Conservation (phyloP, 768 basidiomycete genomes). For the Amanita phalloides region DNA sequence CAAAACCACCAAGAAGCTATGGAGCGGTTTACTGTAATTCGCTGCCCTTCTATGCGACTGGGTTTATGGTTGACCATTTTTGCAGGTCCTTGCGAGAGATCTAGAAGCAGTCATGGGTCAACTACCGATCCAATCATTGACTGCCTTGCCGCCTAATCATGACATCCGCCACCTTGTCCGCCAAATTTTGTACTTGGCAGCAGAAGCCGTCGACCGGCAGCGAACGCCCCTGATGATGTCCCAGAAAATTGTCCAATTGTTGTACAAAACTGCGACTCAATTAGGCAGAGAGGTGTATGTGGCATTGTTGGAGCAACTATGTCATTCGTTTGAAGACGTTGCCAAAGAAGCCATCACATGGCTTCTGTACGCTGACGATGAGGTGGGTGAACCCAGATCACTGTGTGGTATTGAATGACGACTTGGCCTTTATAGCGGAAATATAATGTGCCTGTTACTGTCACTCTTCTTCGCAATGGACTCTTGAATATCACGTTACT, state of each 20-base stretch:
- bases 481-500: slow-evolving; percentile 69
- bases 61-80: slow-evolving; percentile 4
- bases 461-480: slow-evolving; percentile 76
- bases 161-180: slow-evolving; percentile 80
- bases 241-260: slow-evolving; percentile 90
- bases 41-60: not conserved
- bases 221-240: slow-evolving; percentile 88
- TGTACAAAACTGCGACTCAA: slow-evolving; percentile 82
- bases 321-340: slow-evolving; percentile 83
- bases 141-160: slow-evolving; percentile 68
- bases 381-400: slow-evolving; percentile 38
- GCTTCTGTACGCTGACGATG: slow-evolving; percentile 94
- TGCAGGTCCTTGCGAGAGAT: slow-evolving; percentile 39
- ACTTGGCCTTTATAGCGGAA: slow-evolving; percentile 55
- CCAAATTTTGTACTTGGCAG: slow-evolving; percentile 75
- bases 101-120: slow-evolving; percentile 74
- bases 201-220: slow-evolving; percentile 66
- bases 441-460: slow-evolving; percentile 89
- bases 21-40: slow-evolving; percentile 64
- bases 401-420: slow-evolving; percentile 5
- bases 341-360: slow-evolving; percentile 95
- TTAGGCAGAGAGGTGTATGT: slow-evolving; percentile 93
- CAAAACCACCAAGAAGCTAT: slow-evolving; percentile 73
- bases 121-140: slow-evolving; percentile 59
- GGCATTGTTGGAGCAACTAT: slow-evolving; percentile 78